Evolutionary conservation across 75 land plant genomes (phyloP).

Genomic region (Azolla pinnata): DNA sequence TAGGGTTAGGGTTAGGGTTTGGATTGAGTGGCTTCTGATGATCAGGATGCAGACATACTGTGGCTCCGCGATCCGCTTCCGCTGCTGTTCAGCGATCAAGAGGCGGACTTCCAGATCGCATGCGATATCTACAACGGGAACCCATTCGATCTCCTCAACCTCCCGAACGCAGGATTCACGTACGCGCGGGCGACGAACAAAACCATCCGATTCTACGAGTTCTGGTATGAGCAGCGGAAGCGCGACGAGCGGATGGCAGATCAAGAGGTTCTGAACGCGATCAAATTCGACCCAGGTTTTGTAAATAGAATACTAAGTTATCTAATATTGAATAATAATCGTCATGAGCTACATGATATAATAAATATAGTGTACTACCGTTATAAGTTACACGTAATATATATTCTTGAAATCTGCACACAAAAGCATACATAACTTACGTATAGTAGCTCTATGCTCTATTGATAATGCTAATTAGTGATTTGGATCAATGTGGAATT

Average conservation of each 20-base stretch:
- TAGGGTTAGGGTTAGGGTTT: too few relatives aligned
- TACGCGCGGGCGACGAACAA: conserved; percentile 15
- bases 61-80: conserved; percentile 31
- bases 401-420: too few relatives aligned
- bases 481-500: too few relatives aligned
- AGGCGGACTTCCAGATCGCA: conserved; percentile 28
- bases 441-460: too few relatives aligned
- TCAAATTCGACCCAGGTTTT: conserved; percentile 14
- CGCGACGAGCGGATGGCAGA: conserved; percentile 14
- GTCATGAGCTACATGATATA: too few relatives aligned
- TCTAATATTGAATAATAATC: too few relatives aligned
- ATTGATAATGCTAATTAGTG: too few relatives aligned
- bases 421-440: too few relatives aligned
- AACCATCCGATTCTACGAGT: conserved; percentile 24
- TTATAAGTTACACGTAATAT: too few relatives aligned
- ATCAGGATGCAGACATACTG: conserved; percentile 34
- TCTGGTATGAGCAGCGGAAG: conserved; percentile 19
- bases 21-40: too few relatives aligned
- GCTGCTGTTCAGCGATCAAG: not conserved
- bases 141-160: conserved; percentile 15
- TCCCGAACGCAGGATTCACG: conserved; percentile 25
- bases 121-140: conserved; percentile 25
- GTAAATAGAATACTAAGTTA: too few relatives aligned
- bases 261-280: conserved; percentile 25
- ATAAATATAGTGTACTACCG: too few relatives aligned